phyloP scores from a whole-genome alignment of 2,329 filamentous ascomycete species.

The Microdochium bolleyi region DNA sequence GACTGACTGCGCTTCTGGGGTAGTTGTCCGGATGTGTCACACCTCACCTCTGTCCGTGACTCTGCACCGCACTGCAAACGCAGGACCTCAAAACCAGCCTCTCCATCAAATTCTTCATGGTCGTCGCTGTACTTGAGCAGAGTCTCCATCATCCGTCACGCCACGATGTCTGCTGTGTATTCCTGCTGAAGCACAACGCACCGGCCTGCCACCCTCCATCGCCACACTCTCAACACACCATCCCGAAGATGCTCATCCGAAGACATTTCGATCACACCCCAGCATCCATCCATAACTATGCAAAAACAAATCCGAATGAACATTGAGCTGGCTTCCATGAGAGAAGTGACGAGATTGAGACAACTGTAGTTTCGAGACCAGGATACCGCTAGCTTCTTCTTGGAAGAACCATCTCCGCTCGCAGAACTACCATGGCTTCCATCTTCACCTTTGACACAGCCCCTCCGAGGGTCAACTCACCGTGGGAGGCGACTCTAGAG shows the following conservation, averaged over 20 bases:
- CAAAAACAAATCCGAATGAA: background rate
- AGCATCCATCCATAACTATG: background rate
- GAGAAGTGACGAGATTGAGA: background rate
- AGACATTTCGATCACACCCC: background rate
- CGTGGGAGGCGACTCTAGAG: constrained; percentile 64
- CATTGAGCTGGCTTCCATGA: background rate
- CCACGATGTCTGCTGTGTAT: background rate
- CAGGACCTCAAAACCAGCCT: too few relatives aligned
- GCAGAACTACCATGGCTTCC: constrained; percentile 60
- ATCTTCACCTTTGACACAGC: constrained; percentile 94
- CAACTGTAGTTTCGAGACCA: too few relatives aligned
- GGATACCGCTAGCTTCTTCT: background rate
- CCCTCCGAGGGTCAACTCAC: constrained; percentile 79
- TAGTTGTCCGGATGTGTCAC: background rate
- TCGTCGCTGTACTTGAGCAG: background rate
- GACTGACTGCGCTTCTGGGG: background rate
- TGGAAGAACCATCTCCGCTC: background rate
- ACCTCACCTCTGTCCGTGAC: background rate
- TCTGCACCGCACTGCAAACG: too few relatives aligned
- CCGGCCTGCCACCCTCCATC: background rate
- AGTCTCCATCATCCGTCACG: background rate
- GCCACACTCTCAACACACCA: background rate
- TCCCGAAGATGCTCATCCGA: background rate
- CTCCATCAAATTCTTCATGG: background rate
- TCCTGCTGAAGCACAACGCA: background rate